Base-by-base conservation (phyloP, 1,139 yeast genomes). In the Wickerhamomyces sp. region DNA sequence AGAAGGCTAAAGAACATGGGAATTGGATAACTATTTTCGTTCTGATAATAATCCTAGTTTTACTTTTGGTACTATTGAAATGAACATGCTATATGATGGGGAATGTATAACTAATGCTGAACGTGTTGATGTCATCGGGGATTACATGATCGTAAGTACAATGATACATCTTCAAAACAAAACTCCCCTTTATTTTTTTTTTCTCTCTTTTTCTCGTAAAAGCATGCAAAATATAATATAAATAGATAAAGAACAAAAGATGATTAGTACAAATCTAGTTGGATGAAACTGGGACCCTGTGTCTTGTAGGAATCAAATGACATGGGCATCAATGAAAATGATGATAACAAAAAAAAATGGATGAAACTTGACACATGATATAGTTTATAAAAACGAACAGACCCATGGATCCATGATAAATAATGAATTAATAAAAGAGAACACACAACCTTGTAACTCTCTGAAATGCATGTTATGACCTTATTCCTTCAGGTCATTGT, bases 21-120 rank as follows among this genome's bases (percentile, higher is more conserved):
- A 83, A 87, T 43, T 70, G 87, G 69, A 71, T 81, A 37, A 83
- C 91, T 0, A 87, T 87, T 33, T 65, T 79, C n/a, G 73, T 79
- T 8, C 67, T 88, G 48, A 71, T 84, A 7, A 66, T 83, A 27
- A 78, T 82, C 37, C 67, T 84, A 52, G 72, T 84, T 26, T 63
- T 82, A 45, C 66, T 84, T 44, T 66, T 84, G 46, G 77, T 80
- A 23, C 78, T 84, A 13, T 67, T 83, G 51, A 83, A 79, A 58
- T 83, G 40, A 49, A 3, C 4, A 18, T 18, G 23, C 23, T 18
- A 18, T 18, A 18, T 18, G 23, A 18, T 18, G 23, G 23, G 5
- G 23, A 18, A 18, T 18, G 23, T 18, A 18, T 18, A 18, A 18
- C 23, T 18, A 18, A 18, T 18, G 23, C 23, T 18, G 5, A 18